Conservation (phyloP, 2,329 filamentous ascomycete species). For the Trichoderma aggressivum region DNA sequence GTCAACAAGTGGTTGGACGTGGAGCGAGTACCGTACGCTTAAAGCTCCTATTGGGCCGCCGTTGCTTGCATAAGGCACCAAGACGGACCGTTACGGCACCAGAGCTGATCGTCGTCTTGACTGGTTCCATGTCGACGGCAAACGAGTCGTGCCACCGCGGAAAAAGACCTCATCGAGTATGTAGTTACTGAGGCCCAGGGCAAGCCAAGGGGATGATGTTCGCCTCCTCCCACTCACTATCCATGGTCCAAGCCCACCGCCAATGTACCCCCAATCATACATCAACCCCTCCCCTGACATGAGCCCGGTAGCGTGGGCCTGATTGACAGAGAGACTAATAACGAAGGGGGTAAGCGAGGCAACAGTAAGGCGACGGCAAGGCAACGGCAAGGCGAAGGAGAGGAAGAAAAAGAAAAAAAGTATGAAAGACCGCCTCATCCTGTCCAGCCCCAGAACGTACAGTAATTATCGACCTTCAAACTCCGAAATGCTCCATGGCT, state of each 20-base stretch:
- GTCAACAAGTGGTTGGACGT: not conserved
- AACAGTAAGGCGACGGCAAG: not conserved
- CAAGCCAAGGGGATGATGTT: not conserved
- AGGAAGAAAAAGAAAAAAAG: not conserved
- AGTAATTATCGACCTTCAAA: not conserved
- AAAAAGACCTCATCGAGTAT: not conserved
- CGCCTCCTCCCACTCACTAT: conserved; percentile 2
- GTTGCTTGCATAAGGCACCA: conserved; percentile 3
- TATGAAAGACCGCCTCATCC: conserved; percentile 11
- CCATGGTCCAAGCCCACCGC: not conserved
- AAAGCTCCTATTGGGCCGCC: not conserved
- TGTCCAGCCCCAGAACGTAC: not conserved
- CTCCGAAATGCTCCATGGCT: conserved; percentile 8
- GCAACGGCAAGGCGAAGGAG: not conserved
- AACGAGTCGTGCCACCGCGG: conserved; percentile 4
- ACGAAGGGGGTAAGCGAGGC: not conserved
- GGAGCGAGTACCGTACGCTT: not conserved
- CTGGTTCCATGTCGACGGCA: not conserved
- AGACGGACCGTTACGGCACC: not conserved
- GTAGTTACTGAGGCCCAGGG: not conserved
- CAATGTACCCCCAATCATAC: not conserved
- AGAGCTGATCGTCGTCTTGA: not conserved
- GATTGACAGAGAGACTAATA: not conserved
- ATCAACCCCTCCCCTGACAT: not conserved
- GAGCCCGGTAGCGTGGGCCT: not conserved